Evolutionary conservation across 805 yeast species (phyloP).

Genomic region (Wickerhamiella qilinensis): DNA sequence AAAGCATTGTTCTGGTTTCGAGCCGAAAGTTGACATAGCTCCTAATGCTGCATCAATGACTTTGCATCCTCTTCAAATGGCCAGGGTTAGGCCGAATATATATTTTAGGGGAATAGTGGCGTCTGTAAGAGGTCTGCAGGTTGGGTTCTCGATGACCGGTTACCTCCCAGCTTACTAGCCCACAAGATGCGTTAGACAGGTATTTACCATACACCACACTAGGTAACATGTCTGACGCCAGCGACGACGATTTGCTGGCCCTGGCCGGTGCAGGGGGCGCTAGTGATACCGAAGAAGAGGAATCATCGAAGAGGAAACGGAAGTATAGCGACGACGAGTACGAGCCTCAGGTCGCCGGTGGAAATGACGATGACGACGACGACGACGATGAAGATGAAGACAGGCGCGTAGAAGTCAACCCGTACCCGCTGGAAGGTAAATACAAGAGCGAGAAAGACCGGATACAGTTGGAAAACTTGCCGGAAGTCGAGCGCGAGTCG

Average conservation of each 20-base stretch:
- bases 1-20: no score
- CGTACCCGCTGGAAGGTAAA: constrained; percentile 88
- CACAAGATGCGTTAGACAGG: no score
- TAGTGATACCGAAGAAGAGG: constrained; percentile 9
- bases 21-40: no score
- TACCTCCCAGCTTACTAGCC: no score
- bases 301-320: background rate
- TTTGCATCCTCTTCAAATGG: no score
- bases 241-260: constrained; percentile 91
- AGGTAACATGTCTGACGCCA: constrained; percentile 19
- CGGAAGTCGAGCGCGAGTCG: constrained; percentile 85
- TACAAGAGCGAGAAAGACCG: constrained; percentile 73
- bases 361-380: constrained; percentile 24
- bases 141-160: no score
- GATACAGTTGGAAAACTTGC: constrained; percentile 38
- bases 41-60: no score
- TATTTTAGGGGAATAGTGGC: no score
- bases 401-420: constrained; percentile 31
- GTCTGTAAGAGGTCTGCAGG: no score
- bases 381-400: constrained; percentile 22
- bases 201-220: no score
- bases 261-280: constrained; percentile 69
- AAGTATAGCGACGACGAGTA: constrained; percentile 1
- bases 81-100: no score
- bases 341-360: constrained; percentile 9